Conservation (phyloP, 805 yeast species). For the Tetrapisispora phaffii region DNA sequence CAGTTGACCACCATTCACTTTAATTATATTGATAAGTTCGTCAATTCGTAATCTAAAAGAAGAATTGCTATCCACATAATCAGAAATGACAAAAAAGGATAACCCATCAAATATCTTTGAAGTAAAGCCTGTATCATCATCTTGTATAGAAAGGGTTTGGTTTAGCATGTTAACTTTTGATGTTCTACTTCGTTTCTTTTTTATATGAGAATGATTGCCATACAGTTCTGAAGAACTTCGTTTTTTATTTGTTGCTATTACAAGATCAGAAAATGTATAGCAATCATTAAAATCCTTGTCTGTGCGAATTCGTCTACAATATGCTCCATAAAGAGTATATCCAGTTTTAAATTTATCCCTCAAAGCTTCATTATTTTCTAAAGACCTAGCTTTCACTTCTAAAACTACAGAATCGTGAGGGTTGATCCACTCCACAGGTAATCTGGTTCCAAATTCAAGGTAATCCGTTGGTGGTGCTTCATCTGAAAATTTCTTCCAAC, state of each 20-base stretch:
- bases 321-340: conserved; percentile 66
- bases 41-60: conserved; percentile 24
- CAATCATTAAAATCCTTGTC: conserved; percentile 58
- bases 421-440: conserved; percentile 69
- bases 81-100: conserved; percentile 46
- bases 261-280: conserved; percentile 44
- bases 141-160: neutral
- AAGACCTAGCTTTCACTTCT: conserved; percentile 73
- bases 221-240: neutral
- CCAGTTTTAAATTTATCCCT: conserved; percentile 48
- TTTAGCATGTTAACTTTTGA: neutral
- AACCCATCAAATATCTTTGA: conserved; percentile 36
- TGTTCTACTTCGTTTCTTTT: neutral
- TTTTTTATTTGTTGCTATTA: neutral
- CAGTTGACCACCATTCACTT: conserved; percentile 43
- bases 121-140: conserved; percentile 2
- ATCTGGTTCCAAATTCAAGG: conserved; percentile 46
- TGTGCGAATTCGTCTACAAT: conserved; percentile 53
- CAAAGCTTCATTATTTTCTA: conserved; percentile 39
- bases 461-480: conserved; percentile 34
- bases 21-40: conserved; percentile 33
- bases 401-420: conserved; percentile 71
- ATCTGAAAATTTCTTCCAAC: conserved; percentile 44
- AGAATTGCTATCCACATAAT: conserved; percentile 26
- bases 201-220: too few relatives aligned